Percentiles rank a stretch among this genome's conserved stretches.
Evolutionary conservation across 2,329 filamentous ascomycete genomes (phyloP).

Genomic region (Ophiostoma perfectum): DNA sequence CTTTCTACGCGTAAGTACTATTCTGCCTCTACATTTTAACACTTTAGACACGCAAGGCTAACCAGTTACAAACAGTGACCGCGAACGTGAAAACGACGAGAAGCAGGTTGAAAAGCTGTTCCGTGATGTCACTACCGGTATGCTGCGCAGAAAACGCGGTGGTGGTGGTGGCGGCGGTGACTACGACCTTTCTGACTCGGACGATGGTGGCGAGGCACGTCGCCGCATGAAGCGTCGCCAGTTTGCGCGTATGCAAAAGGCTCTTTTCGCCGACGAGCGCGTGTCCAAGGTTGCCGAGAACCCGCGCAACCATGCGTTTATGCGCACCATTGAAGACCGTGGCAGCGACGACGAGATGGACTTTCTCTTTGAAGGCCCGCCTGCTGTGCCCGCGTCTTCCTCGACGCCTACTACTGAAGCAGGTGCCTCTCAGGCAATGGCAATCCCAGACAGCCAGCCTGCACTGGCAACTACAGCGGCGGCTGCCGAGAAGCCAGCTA

Average conservation of each 20-base stretch:
- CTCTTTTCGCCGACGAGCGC: constrained; percentile 80
- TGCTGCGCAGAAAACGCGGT: constrained; percentile 75
- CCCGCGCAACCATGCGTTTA: constrained; percentile 82
- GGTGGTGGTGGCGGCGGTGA: constrained; percentile 66
- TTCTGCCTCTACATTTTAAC: neutral
- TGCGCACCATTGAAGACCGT: constrained; percentile 81
- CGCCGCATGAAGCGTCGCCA: constrained; percentile 78
- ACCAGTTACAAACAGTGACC: constrained; percentile 52
- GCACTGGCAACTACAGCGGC: constrained; percentile 29
- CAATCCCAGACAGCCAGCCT: constrained; percentile 26
- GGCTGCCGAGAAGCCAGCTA: constrained; percentile 29
- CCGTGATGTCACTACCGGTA: constrained; percentile 86
- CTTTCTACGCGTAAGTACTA: constrained; percentile 74
- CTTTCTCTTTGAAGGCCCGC: constrained; percentile 50
- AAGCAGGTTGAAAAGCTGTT: constrained; percentile 86
- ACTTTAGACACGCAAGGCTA: neutral
- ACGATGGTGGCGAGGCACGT: constrained; percentile 74
- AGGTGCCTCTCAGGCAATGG: neutral
- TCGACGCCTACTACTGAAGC: neutral
- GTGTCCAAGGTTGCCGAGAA: constrained; percentile 86
- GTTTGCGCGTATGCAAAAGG: constrained; percentile 86
- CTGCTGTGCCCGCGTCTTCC: neutral
- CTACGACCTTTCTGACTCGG: constrained; percentile 82
- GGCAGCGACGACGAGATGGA: constrained; percentile 71
- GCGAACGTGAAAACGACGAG: constrained; percentile 73